These are phyloP conservation scores for Fusarium falciforme DNA, from an alignment of 2,329 filamentous ascomycete species.

Conservation along the genomic window DNA sequence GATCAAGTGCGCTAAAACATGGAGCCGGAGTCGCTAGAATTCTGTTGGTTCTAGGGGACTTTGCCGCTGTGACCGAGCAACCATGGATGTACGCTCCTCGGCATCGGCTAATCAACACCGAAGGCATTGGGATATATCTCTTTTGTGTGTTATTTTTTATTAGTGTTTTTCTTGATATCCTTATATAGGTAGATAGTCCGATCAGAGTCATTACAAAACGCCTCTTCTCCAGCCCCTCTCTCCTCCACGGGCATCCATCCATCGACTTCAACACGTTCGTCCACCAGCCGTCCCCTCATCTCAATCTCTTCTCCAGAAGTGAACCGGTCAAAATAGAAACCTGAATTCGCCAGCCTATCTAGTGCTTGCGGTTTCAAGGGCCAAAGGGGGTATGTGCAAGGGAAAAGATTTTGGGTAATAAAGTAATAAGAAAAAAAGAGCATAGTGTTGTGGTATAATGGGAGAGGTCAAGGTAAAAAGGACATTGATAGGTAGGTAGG, in stretches of 20 bases:
- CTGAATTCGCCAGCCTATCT: conserved; percentile 23
- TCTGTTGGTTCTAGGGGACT: not conserved
- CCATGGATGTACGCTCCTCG: not conserved
- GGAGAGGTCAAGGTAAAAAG: conserved; percentile 13
- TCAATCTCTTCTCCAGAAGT: conserved; percentile 23
- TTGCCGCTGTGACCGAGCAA: not conserved
- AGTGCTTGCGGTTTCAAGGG: conserved; percentile 9
- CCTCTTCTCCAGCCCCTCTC: conserved; percentile 13
- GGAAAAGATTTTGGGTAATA: conserved; percentile 14
- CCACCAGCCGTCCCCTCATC: conserved; percentile 9
- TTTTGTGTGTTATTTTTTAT: conserved; percentile 11
- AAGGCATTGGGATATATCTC: not conserved
- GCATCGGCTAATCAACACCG: not conserved
- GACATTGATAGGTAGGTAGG: conserved; percentile 2
- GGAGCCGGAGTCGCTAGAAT: conserved; percentile 14
- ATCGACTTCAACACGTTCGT: conserved; percentile 4
- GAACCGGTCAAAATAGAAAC: conserved; percentile 26
- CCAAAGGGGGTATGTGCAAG: conserved; percentile 41
- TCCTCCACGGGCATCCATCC: not conserved
- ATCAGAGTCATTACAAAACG: conserved; percentile 34
- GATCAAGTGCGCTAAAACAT: conserved; percentile 20
- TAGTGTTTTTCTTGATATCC: conserved; percentile 14
- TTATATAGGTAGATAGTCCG: conserved; percentile 14
- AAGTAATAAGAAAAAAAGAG: conserved; percentile 24
- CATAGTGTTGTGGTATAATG: conserved; percentile 37